Evolutionary conservation across 2,329 filamentous ascomycete species (phyloP).

Genomic region (Xylaria sp.): DNA sequence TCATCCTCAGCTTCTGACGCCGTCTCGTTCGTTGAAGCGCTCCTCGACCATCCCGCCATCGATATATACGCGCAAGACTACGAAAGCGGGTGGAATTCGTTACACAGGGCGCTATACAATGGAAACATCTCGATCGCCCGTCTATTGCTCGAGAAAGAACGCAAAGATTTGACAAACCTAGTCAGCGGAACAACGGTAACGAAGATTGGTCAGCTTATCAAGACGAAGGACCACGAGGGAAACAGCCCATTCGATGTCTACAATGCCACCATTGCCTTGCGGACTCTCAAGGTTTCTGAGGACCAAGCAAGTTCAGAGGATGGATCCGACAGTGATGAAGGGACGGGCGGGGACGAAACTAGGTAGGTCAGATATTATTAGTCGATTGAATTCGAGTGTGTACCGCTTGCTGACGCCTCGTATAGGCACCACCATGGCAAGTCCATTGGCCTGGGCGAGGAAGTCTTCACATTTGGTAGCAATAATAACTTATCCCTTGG

Average conservation of each 20-base stretch:
- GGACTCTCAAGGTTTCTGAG: conserved; percentile 56
- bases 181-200: conserved; percentile 60
- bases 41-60: conserved; percentile 79
- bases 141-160: conserved; percentile 77
- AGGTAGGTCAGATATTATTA: conserved; percentile 29
- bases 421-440: conserved; percentile 34
- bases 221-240: conserved; percentile 93
- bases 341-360: conserved; percentile 36
- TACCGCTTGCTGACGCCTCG: conserved; percentile 29
- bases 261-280: conserved; percentile 79
- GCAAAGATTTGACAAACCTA: conserved; percentile 63
- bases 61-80: conserved; percentile 86
- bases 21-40: conserved; percentile 72
- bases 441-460: conserved; percentile 63
- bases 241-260: conserved; percentile 95
- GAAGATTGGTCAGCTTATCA: conserved; percentile 76
- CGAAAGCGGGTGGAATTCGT: conserved; percentile 94
- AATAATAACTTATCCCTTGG: conserved; percentile 94
- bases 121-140: conserved; percentile 88
- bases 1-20: conserved; percentile 73
- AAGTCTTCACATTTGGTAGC: conserved; percentile 91
- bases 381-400: conserved; percentile 30
- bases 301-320: conserved; percentile 46
- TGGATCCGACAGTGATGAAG: conserved; percentile 59
- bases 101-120: conserved; percentile 87